phyloP scores from a whole-genome alignment of 2,329 filamentous ascomycete species.

The Aspergillus sp. region DNA sequence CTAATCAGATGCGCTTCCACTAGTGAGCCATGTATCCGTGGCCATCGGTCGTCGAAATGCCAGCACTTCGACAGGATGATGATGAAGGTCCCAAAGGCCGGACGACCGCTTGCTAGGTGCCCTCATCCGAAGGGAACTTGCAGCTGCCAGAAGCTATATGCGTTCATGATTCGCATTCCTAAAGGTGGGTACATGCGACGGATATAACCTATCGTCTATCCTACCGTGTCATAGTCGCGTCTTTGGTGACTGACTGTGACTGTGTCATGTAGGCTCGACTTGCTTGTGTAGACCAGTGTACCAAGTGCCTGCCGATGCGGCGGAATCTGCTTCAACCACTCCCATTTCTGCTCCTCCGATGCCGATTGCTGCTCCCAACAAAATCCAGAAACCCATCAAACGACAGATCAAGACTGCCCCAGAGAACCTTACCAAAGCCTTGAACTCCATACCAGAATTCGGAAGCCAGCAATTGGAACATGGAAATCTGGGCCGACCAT shows the following conservation, averaged over 20 bases:
- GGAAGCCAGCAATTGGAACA: constrained; percentile 25
- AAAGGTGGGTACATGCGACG: constrained; percentile 36
- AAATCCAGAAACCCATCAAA: constrained; percentile 39
- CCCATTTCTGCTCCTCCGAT: constrained; percentile 17
- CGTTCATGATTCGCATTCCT: constrained; percentile 49
- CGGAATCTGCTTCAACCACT: constrained; percentile 23
- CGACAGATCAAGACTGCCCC: constrained; percentile 38
- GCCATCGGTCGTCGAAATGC: constrained; percentile 53
- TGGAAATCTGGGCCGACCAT: constrained; percentile 13
- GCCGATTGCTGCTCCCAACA: constrained; percentile 32
- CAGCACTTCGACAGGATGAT: constrained; percentile 52
- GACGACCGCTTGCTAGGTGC: constrained; percentile 50
- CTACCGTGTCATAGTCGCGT: not conserved
- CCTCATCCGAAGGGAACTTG: constrained; percentile 48
- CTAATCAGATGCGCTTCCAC: not conserved
- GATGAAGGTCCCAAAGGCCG: constrained; percentile 53
- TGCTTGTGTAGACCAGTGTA: constrained; percentile 47
- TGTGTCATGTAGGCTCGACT: constrained; percentile 34
- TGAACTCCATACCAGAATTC: constrained; percentile 31
- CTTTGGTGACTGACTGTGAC: constrained; percentile 16
- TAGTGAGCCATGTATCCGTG: constrained; percentile 52
- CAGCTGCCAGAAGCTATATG: constrained; percentile 45
- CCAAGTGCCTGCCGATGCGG: constrained; percentile 34
- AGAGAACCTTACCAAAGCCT: constrained; percentile 38
- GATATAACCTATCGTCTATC: not conserved